A percentile compares a stretch with the other conserved stretches of the same genome.
phyloP scores from a whole-genome alignment of 192 early-diverging fungal genomes.

The Dissophora globulifera region DNA sequence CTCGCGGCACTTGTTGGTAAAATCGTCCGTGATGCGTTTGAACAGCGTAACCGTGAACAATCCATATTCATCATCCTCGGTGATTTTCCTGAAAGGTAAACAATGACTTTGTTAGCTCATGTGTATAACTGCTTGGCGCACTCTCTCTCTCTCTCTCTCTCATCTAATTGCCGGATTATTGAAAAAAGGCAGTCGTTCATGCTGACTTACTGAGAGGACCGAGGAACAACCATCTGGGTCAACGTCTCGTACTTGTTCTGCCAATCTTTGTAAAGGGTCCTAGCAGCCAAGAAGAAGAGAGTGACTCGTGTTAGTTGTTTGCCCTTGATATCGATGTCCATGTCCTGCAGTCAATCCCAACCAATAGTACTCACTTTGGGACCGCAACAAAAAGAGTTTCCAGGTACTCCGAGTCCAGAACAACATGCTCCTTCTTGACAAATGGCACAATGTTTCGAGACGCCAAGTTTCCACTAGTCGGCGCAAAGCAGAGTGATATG shows the following conservation, averaged over 20 bases:
- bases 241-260: conserved; percentile 86
- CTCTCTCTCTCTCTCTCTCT: no score
- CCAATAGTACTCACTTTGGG: conserved; percentile 74
- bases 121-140: neutral
- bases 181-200: no score
- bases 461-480: conserved; percentile 90
- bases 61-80: conserved; percentile 95
- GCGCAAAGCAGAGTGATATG: no score
- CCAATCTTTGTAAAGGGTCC: conserved; percentile 85
- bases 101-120: neutral
- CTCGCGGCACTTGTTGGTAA: conserved; percentile 88
- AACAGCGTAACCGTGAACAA: conserved; percentile 94
- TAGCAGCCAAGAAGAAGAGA: conserved; percentile 8
- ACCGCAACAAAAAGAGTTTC: conserved; percentile 94
- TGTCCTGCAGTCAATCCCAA: no score
- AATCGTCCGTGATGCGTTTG: conserved; percentile 89
- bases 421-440: conserved; percentile 92
- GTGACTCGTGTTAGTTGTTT: neutral
- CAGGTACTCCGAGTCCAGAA: conserved; percentile 94
- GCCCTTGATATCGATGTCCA: no score
- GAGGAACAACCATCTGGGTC: conserved; percentile 95
- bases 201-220: conserved; percentile 81
- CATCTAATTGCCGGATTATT: no score
- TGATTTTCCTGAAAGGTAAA: conserved; percentile 69
- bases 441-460: conserved; percentile 87